phyloP scores from a whole-genome alignment of 805 yeast species.

The Candida hungchunana region DNA sequence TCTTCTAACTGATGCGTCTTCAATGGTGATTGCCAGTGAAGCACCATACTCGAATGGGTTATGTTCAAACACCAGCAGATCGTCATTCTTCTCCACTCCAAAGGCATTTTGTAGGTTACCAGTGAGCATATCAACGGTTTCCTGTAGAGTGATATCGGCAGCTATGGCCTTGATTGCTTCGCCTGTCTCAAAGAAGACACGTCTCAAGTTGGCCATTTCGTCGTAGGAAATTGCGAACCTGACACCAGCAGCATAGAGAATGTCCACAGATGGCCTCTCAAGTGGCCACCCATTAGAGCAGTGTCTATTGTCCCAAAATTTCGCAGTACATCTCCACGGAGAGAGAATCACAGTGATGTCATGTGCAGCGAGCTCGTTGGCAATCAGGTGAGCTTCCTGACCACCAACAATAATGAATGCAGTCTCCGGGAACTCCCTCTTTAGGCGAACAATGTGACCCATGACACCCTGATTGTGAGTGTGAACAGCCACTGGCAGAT shows the following conservation, averaged over 20 bases:
- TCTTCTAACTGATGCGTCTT: not conserved
- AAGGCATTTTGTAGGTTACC: slow-evolving; percentile 3
- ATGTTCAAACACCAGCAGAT: slow-evolving; percentile 5
- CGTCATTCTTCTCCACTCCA: slow-evolving; percentile 1
- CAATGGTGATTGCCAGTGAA: slow-evolving; percentile 3
- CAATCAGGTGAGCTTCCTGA: slow-evolving; percentile 8
- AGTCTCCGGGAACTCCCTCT: slow-evolving; percentile 2
- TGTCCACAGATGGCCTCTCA: slow-evolving; percentile 8
- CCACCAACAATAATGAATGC: slow-evolving; percentile 7
- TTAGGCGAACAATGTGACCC: slow-evolving; percentile 4
- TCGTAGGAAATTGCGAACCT: slow-evolving; percentile 7
- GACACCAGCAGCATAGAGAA: slow-evolving; percentile 8
- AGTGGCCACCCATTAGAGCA: slow-evolving; percentile 9
- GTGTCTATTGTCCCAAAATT: slow-evolving; percentile 10
- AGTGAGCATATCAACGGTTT: not conserved
- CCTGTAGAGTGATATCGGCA: slow-evolving; percentile 1
- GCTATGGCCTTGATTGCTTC: slow-evolving; percentile 4
- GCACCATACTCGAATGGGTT: slow-evolving; percentile 9
- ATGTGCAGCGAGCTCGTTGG: slow-evolving; percentile 2
- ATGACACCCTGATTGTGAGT: slow-evolving; percentile 6
- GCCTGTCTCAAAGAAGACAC: slow-evolving; percentile 8
- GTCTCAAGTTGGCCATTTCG: slow-evolving; percentile 3
- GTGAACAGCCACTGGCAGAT: slow-evolving; percentile 5
- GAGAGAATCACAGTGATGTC: slow-evolving; percentile 4
- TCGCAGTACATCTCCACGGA: slow-evolving; percentile 10